A percentile compares a stretch with the other conserved stretches of the same genome.
Evolutionary conservation across 805 yeast genomes (phyloP).

Genomic region (Kuraishia ogatae): DNA sequence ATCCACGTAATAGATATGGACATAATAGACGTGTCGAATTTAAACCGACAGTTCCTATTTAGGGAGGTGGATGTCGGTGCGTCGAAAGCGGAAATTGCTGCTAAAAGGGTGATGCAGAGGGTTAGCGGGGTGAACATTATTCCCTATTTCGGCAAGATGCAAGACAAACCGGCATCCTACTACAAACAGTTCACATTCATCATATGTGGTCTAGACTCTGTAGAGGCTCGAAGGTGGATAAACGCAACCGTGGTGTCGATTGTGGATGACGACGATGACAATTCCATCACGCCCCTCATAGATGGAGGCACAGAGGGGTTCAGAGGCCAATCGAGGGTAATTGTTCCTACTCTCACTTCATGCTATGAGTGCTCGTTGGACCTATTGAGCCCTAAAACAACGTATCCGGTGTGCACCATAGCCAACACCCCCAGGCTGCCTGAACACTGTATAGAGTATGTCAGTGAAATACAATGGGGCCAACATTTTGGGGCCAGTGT

Average conservation of each 20-base stretch:
- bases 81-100: conserved; percentile 61
- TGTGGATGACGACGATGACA: conserved; percentile 43
- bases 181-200: conserved; percentile 64
- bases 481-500: conserved; percentile 26
- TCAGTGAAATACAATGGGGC: conserved; percentile 71
- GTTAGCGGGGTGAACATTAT: conserved; percentile 34
- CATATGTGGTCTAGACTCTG: conserved; percentile 82
- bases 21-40: conserved; percentile 66
- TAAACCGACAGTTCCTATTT: conserved; percentile 71
- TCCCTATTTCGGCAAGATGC: conserved; percentile 59
- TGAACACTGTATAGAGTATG: conserved; percentile 93
- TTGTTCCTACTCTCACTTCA: conserved; percentile 75
- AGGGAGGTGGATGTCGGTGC: conserved; percentile 52
- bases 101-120: conserved; percentile 40
- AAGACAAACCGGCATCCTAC: conserved; percentile 51
- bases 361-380: conserved; percentile 91
- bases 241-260: conserved; percentile 59
- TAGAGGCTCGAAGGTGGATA: conserved; percentile 89
- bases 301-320: conserved; percentile 98
- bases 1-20: conserved; percentile 77
- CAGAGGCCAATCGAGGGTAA: conserved; percentile 83
- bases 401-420: conserved; percentile 88
- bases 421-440: conserved; percentile 92
- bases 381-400: conserved; percentile 52
- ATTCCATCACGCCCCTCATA: conserved; percentile 53